phyloP scores from a whole-genome alignment of 768 basidiomycete genomes.

The Trametes gibbosa region DNA sequence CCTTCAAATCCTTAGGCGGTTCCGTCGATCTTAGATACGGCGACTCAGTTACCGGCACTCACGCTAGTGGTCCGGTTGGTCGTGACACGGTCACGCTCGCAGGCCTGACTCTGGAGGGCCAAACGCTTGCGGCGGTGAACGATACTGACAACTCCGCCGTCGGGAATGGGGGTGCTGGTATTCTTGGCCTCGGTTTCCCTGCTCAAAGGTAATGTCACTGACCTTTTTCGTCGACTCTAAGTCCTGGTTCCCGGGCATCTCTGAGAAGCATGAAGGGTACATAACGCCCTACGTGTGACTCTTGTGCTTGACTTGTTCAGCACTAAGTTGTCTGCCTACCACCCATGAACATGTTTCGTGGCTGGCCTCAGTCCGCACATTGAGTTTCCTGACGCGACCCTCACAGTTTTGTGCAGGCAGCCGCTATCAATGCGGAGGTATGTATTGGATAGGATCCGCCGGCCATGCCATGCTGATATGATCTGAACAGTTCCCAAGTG shows the following conservation, averaged over 20 bases:
- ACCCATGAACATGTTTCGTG: too few species aligned
- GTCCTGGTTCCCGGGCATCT: too few species aligned
- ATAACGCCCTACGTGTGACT: too few species aligned
- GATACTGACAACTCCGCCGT: constrained; percentile 68
- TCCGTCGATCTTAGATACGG: constrained; percentile 59
- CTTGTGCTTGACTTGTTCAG: too few species aligned
- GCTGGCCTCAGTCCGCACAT: not conserved
- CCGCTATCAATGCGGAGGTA: constrained; percentile 24
- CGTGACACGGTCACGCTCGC: constrained; percentile 56
- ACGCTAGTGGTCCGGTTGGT: constrained; percentile 65
- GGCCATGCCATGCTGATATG: not conserved
- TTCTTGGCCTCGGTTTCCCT: constrained; percentile 76
- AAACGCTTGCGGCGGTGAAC: constrained; percentile 67
- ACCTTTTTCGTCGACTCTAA: too few species aligned
- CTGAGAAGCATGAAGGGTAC: too few species aligned
- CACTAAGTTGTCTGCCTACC: too few species aligned
- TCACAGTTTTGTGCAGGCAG: constrained; percentile 25
- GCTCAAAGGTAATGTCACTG: constrained; percentile 52
- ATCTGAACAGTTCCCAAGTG: constrained; percentile 21
- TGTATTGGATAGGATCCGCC: not conserved
- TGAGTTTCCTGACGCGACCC: not conserved
- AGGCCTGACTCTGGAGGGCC: constrained; percentile 46
- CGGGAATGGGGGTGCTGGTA: constrained; percentile 58
- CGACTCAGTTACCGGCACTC: constrained; percentile 68
- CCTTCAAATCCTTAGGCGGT: constrained; percentile 46